These are phyloP conservation scores for Thalia dealbata DNA, from an alignment of 176 grass and related monocot species.

Conservation along the genomic window DNA sequence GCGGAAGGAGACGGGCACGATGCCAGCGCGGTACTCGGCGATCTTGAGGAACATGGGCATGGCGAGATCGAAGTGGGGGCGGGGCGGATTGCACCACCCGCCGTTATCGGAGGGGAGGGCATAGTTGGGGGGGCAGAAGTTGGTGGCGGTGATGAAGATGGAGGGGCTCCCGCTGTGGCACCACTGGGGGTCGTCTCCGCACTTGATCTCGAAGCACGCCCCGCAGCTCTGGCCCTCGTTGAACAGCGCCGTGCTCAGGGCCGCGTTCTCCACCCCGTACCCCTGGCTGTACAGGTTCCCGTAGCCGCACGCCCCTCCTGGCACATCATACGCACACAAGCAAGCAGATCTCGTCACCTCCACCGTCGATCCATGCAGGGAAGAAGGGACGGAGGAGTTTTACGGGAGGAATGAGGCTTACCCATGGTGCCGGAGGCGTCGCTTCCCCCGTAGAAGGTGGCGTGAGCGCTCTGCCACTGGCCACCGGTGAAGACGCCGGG, in stretches of 20 bases:
- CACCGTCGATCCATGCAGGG: not conserved
- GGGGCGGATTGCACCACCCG: constrained; percentile 82
- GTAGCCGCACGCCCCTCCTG: constrained; percentile 74
- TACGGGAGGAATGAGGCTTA: not conserved
- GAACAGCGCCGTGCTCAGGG: constrained; percentile 92
- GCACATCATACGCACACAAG: not conserved
- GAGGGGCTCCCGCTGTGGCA: not conserved
- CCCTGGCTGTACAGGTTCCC: constrained; percentile 75
- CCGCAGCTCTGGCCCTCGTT: constrained; percentile 52
- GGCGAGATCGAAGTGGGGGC: constrained; percentile 83
- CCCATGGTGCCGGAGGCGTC: constrained; percentile 27
- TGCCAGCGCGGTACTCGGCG: constrained; percentile 78
- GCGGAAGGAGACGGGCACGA: constrained; percentile 79
- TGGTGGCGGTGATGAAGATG: constrained; percentile 3
- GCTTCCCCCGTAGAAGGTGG: constrained; percentile 25
- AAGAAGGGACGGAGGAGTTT: not conserved
- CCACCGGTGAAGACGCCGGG: not conserved
- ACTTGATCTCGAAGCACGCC: constrained; percentile 80
- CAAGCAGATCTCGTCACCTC: not conserved
- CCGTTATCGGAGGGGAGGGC: constrained; percentile 47
- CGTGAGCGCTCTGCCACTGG: constrained; percentile 17
- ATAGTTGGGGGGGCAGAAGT: constrained; percentile 2
- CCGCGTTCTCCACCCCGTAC: constrained; percentile 64
- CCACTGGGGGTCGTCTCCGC: constrained; percentile 45
- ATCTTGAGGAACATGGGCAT: constrained; percentile 89